Evolutionary conservation across 2,329 filamentous ascomycete genomes (phyloP), one percentile per base, ranked within the genome.

Genomic region (Claviceps fusiformis): DNA sequence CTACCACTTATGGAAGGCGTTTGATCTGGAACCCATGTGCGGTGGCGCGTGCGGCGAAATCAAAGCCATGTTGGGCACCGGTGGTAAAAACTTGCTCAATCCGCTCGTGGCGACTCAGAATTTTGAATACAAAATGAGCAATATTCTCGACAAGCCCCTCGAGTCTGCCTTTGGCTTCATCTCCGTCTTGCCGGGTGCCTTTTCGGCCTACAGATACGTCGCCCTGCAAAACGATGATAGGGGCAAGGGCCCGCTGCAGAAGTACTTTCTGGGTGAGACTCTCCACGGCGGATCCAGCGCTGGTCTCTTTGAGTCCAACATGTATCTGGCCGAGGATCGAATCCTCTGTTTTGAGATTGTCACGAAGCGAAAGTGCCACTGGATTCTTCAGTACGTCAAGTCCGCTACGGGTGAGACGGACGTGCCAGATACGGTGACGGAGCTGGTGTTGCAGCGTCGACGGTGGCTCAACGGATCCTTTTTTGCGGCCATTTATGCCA

Each of bases 121-220:
- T 67, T 98, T 98, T 64, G 93, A 98, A 74, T 98, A 98, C 79
- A 98, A 98, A 79, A 95, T 98, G 87, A 95, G 89, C 70, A 98
- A 98, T 66, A 98, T 98, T 66, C 79, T 98, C 48, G 93, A 98
- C 70, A 98, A 98, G 73, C 93, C 93, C 2, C 75, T 98, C 45
- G 93, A 98, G 68, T 97, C 92, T 4, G 89, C 92, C 0, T 98
- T 98, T 69, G 93, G 93, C 50, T 98, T 97, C 73, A 97, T 98
- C 67, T 89, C 89, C 48, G 93, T 98, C 65, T 77, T 98, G 66
- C 93, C 93, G 0, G 93, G 93, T 75, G 93, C 93, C 56, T 95
- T 98, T 71, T 97, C 92, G n/a, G 93, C 93, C 24, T 98, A 98
- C 70, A 86, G 93, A 44, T 98, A 89, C 68, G 80, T 95, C 10